phyloP scores from a whole-genome alignment of 805 yeast genomes.

The Jamesozyma gamospora region DNA sequence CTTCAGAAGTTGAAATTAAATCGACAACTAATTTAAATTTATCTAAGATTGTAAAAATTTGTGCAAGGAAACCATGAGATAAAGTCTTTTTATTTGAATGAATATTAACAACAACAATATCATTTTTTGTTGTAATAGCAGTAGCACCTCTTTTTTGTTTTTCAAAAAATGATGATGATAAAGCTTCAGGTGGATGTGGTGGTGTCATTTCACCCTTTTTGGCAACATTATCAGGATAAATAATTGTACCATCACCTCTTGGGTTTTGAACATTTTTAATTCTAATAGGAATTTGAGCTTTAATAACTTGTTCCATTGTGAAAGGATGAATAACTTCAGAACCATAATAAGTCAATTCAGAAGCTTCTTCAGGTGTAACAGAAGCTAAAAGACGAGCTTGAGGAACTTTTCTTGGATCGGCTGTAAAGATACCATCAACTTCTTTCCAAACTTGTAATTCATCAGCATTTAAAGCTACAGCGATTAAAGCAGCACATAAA shows the following conservation, averaged over 20 bases:
- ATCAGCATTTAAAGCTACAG: slow-evolving; percentile 86
- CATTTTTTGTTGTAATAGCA: slow-evolving; percentile 91
- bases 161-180: slow-evolving; percentile 34
- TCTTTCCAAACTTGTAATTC: slow-evolving; percentile 98
- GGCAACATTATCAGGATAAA: slow-evolving; percentile 84
- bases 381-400: slow-evolving; percentile 74
- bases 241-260: slow-evolving; percentile 82
- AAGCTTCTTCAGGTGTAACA: slow-evolving; percentile 98
- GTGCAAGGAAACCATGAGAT: slow-evolving; percentile 91
- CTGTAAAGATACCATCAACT: slow-evolving; percentile 97
- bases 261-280: slow-evolving; percentile 95
- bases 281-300: slow-evolving; percentile 91
- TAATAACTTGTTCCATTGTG: slow-evolving; percentile 98
- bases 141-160: slow-evolving; percentile 65
- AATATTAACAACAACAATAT: slow-evolving; percentile 82
- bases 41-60: slow-evolving; percentile 79
- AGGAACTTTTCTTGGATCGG: slow-evolving; percentile 93
- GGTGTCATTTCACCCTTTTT: slow-evolving; percentile 84
- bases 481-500: slow-evolving; percentile 90
- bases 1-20: slow-evolving; percentile 93
- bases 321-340: slow-evolving; percentile 97
- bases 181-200: slow-evolving; percentile 85
- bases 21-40: slow-evolving; percentile 81
- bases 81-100: slow-evolving; percentile 89
- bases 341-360: slow-evolving; percentile 95